Evolutionary conservation across 208 protist genomes (phyloP), one percentile per base, ranked within the genome.

Genomic region (Trypanosoma melophagium): DNA sequence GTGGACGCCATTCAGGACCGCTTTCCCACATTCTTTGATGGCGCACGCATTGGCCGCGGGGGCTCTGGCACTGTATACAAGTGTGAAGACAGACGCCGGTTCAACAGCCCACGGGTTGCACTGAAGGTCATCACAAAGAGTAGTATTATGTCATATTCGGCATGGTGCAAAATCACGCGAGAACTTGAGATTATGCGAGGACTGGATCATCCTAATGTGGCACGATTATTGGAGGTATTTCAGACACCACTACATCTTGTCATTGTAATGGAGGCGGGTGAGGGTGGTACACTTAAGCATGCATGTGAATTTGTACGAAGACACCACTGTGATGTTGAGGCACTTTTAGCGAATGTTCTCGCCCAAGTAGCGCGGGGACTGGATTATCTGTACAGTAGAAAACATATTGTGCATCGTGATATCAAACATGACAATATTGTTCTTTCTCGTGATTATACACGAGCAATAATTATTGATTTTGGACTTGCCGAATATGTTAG

Each of bases 401-500:
- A 81, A 19, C 61, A 66, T 63, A 77, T 94, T 41, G 79, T 94
- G 14, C 90, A 96, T 60, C 81, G 87, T 38, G 90, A 96, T 67
- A 84, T 96, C 24, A 96, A 96, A 64, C 71, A 80, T 42, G 87
- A 93, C 50, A 96, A 96, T 65, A 94, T 96, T 58, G 80, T 93
- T 24, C 60, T 96, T 41, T 81, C 68, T 40, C 66, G 61, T 3
- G 87, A 96, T 62, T 91, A 79, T 76, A 66, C 50, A 35, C 66
- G 57, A 22, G 80, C 74, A 28, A 87, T 89, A 70, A 75, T 96
- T 49, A 93, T 96, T 55, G 90, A 96, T 67, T 94, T 96, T 73
- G 88, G 90, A 13, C 66, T 94, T 59, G 84, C 91, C 0, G 81
- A 93, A 72, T 81, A 81, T 53, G 69, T 66, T 38, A 65, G 61